phyloP scores from a whole-genome alignment of 192 early-diverging fungal species.

The Backusella luteola region DNA sequence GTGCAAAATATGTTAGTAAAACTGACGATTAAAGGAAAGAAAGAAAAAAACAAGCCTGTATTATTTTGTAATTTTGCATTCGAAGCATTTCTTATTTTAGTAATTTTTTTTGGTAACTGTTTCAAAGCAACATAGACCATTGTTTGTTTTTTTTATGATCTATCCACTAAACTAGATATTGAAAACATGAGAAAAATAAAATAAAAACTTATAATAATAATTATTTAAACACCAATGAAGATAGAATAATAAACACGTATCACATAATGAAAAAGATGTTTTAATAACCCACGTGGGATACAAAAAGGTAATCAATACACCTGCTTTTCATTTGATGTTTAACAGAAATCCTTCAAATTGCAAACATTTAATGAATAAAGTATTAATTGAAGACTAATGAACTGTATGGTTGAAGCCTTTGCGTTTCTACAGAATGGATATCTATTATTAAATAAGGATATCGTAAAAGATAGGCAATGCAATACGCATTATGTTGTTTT shows the following conservation, averaged over 20 bases:
- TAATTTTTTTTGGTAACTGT: neutral
- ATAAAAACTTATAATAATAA: neutral
- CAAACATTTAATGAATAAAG: neutral
- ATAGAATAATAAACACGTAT: neutral
- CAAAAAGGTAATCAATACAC: neutral
- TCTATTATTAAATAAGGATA: neutral
- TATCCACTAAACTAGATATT: neutral
- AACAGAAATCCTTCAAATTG: neutral
- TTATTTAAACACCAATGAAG: neutral
- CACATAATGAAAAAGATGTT: neutral
- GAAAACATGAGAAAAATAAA: neutral
- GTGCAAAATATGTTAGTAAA: conserved; percentile 17
- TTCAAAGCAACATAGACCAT: neutral
- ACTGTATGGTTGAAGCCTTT: neutral
- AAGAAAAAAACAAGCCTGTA: neutral
- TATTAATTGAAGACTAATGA: neutral
- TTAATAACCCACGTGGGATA: neutral
- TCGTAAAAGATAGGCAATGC: neutral
- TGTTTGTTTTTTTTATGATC: neutral
- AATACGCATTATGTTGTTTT: neutral
- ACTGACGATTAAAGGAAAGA: neutral
- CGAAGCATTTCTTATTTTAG: neutral
- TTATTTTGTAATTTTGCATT: neutral
- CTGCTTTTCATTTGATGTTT: neutral
- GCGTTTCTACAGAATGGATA: neutral